Percentiles rank a stretch among this genome's conserved stretches.
phyloP scores from a whole-genome alignment of 352 stramenopile species.

The Hyphochytrium catenoides region DNA sequence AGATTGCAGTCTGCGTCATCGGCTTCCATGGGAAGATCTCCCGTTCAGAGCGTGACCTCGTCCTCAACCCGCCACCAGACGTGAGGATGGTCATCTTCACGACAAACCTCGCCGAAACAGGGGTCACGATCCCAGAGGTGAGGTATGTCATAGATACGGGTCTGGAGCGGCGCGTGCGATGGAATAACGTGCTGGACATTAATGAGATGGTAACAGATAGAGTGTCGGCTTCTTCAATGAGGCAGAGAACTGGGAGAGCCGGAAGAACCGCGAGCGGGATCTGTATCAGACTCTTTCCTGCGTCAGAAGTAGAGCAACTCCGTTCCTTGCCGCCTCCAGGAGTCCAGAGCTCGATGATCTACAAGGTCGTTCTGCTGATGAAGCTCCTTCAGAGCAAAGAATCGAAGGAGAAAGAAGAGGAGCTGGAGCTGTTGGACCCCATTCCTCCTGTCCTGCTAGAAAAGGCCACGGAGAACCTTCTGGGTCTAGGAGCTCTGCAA shows the following conservation, averaged over 20 bases:
- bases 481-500: slow-evolving; percentile 7
- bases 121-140: slow-evolving; percentile 12
- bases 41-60: slow-evolving; percentile 8
- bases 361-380: slow-evolving; percentile 12
- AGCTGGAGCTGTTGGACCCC: slow-evolving; percentile 8
- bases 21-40: slow-evolving; percentile 10
- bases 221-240: slow-evolving; percentile 10
- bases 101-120: slow-evolving; percentile 14
- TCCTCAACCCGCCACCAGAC: slow-evolving; percentile 6
- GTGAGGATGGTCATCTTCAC: slow-evolving; percentile 10
- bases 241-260: slow-evolving; percentile 9
- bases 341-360: slow-evolving; percentile 7
- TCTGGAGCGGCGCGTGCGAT: slow-evolving; percentile 11
- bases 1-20: slow-evolving; percentile 6
- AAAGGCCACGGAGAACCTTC: slow-evolving; percentile 4
- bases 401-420: too few species aligned
- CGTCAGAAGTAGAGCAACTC: not conserved
- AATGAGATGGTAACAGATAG: slow-evolving; percentile 12
- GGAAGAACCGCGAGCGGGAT: slow-evolving; percentile 9
- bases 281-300: slow-evolving; percentile 10
- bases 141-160: slow-evolving; percentile 14
- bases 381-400: slow-evolving; percentile 7
- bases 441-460: slow-evolving; percentile 1
- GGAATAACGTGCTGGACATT: slow-evolving; percentile 10
- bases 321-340: slow-evolving; percentile 5